Evolutionary conservation across 306 rosid genomes (phyloP), one percentile per base, ranked within the genome.

Genomic region (Citrullus mucosospermus): DNA sequence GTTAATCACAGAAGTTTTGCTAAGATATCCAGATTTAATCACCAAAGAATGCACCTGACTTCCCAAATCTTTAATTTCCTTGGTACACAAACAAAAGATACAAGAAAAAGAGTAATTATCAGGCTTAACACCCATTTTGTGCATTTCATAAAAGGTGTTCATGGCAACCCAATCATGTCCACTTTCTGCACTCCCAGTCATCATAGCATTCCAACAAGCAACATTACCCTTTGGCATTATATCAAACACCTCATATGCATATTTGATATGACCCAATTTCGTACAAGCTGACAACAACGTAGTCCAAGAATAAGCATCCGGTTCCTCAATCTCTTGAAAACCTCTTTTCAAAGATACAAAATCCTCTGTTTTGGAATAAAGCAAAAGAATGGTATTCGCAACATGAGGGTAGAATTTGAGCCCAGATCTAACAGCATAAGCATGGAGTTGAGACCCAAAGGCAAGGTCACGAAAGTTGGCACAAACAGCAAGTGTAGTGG

Each of bases 241-340:
- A 60, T 82, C 96, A 57, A 90, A 90, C 56, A 89, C 11, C 44
- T 85, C 72, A 18, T 58, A 78, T 8, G 91, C 97, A 80, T 83
- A 67, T 8, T 58, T 81, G 53, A 90, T 9, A 18, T 41, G 54
- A 9, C 85, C 92, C 51, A 88, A 76, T 84, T 87, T 89, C 3
- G 85, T 48, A 55, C 75, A 84, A 9, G 91, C 92, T 6, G 91
- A 88, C 5, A 92, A 55, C 67, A 92, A 17, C 0, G 91, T 92
- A n/a, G 97, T 92, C 96, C 93, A 88, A 0, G 96, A 87, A 75
- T 88, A 92, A 4, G 78, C 89, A 83, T 90, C 92, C 0, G 93
- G 90, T 77, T 0, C 48, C 43, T 32, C 80, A 54, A 85, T 85
- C 58, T 89, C 93, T 4, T 18, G 36, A 12, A 90, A 92, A 8